Base-by-base conservation (phyloP, 257 asterid genomes). In the Nicotiana tabacum region DNA sequence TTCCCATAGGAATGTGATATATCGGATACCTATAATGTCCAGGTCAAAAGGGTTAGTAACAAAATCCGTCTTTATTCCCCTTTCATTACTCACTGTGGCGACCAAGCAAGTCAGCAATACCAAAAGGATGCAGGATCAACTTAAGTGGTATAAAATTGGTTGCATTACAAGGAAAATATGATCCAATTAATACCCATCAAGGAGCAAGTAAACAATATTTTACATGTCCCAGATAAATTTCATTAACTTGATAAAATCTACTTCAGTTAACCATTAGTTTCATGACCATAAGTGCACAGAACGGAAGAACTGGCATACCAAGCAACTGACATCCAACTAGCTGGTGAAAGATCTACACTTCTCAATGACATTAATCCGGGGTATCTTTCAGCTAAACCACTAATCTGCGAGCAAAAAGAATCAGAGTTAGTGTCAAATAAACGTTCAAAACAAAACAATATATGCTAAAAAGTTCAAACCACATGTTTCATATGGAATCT, bases 321-420 rank as follows among this genome's bases (percentile, higher is more conserved):
- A 33, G 91, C 88, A 76, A 90, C 91, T 2, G 92, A 87, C 91
- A 90, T 81, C 92, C 92, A 89, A 87, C 90, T 86, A 78, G 90
- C 90, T 0, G 92, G 92, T 58, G 90, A 89, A 83, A 89, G 91
- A 78, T 90, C 92, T 60, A 88, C 90, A 80, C 91, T 88, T 84
- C 83, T 90, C 87, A 90, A 66, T 29, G 92, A 85, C 91, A 83
- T 85, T 65, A 90, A 83, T 64, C 92, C 90, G 3, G 92, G 88
- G 80, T 46, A 83, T 79, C 88, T 84, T 81, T 87, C 85, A 65
- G 90, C 86, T 30, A 88, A 87, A 80, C 68, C 84, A 76, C 82
- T 64, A 33, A 90, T 84, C 92, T 90, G 89, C 78, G 27, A 76
- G 33, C 77, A 82, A 51, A 72, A 57, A 51, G 12, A 12, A 78